Evolutionary conservation across 2,329 filamentous ascomycete species (phyloP), one percentile per base, ranked within the genome.

Genomic region (Paradendryphiella salina): DNA sequence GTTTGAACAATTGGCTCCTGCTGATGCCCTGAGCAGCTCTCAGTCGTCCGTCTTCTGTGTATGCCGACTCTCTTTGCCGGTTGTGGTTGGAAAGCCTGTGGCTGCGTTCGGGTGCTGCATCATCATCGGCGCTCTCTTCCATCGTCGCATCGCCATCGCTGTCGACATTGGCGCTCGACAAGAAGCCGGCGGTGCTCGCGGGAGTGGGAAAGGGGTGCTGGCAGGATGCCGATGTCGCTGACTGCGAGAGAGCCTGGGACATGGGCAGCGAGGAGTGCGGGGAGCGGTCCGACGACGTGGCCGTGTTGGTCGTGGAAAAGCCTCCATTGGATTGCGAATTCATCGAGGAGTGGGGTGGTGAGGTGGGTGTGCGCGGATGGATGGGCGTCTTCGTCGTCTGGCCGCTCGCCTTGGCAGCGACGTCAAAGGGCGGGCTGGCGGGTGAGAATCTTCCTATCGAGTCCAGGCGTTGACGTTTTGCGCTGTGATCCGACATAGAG

Each of bases 291-390:
- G 65, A 66, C 44, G 57, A 56, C 50, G 64, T 59, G 17, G 61
- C 56, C 21, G 63, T 61, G 48, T 63, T 55, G 53, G 58, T 63
- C 54, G 57, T 57, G 59, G 66, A 59, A 63, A 61, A 55, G 45
- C 63, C 59, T 65, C 70, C 70, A 72, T 73, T 67, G 57, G 70
- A 57, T 50, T 73, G 73, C 66, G 75, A 73, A 74, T 68, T 73
- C 61, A 76, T 76, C 68, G 76, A 76, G 73, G 74, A 74, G 50
- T 75, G 75, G 46, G 77, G 76, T 46, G 76, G 76, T 18, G 76
- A 77, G 31, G 76, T 78, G 46, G 77, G 77, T 8, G 77, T 79
- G 60, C 77, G 75, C 39, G 76, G 76, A 43, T 74, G 71, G 55
- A 73, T 70, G 64, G 67, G 64, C 58, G 64, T 57, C 67, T 76